Evolutionary conservation across 2,329 filamentous ascomycete species (phyloP).

Genomic region (Exophiala lecanii-corni): DNA sequence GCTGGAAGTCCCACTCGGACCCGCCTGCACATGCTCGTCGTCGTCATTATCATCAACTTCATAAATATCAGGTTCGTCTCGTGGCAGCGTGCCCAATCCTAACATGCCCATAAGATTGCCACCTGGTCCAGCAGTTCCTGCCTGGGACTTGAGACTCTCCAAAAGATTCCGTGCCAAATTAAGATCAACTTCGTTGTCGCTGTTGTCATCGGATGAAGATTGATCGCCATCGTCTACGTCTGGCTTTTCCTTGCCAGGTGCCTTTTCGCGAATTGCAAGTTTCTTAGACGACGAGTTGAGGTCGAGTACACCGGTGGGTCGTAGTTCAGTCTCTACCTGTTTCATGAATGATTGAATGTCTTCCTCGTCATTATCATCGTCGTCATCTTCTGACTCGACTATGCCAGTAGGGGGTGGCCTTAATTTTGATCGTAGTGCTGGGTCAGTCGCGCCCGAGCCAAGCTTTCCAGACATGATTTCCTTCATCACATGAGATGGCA

Average conservation of each 20-base stretch:
- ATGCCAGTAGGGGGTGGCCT: conserved; percentile 7
- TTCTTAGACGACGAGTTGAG: conserved; percentile 30
- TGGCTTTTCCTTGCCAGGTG: conserved; percentile 15
- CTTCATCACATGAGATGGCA: conserved; percentile 41
- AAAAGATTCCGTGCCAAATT: conserved; percentile 86
- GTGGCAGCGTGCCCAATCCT: conserved; percentile 38
- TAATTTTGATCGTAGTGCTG: conserved; percentile 8
- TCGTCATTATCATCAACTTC: conserved; percentile 8
- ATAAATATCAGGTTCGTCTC: conserved; percentile 6
- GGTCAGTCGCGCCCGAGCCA: conserved; percentile 20
- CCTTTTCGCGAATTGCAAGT: conserved; percentile 20
- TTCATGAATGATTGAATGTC: conserved; percentile 41
- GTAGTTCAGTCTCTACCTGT: conserved; percentile 46
- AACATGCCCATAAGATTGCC: conserved; percentile 84
- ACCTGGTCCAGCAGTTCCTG: conserved; percentile 76
- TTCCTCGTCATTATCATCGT: conserved; percentile 51
- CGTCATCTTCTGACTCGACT: conserved; percentile 41
- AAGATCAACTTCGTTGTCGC: conserved; percentile 72
- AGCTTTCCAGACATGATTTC: conserved; percentile 27
- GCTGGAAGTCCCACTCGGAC: conserved; percentile 10
- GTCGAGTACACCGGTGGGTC: conserved; percentile 41
- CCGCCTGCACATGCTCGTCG: conserved; percentile 10
- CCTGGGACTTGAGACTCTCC: conserved; percentile 88
- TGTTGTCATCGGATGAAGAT: conserved; percentile 27
- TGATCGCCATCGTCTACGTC: conserved; percentile 23